Evolutionary conservation across 2,329 filamentous ascomycete species (phyloP).

Genomic region (Arthrinium phaeospermum): DNA sequence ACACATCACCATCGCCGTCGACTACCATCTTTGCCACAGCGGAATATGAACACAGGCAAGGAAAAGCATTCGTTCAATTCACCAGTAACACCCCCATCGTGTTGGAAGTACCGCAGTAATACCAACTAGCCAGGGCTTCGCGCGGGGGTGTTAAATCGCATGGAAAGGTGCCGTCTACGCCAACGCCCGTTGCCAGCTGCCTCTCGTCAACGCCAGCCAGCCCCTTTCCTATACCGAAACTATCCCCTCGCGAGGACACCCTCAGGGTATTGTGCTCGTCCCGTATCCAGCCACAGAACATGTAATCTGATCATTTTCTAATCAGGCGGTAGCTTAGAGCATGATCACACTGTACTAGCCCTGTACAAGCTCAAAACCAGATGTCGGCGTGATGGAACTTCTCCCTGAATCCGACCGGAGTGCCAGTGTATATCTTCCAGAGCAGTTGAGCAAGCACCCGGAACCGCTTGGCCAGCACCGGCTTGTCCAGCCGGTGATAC

Average conservation of each 20-base stretch:
- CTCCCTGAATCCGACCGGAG: neutral
- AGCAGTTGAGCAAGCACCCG: neutral
- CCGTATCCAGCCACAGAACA: too few relatives aligned
- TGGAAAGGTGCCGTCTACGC: too few relatives aligned
- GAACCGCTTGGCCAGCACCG: neutral
- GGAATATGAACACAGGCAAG: neutral
- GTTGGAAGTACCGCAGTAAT: neutral
- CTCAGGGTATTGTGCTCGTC: too few relatives aligned
- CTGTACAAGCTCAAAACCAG: neutral
- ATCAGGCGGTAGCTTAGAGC: neutral
- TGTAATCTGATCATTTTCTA: too few relatives aligned
- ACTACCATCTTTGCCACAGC: neutral
- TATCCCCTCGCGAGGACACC: too few relatives aligned
- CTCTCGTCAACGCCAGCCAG: too few relatives aligned
- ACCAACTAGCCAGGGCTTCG: too few relatives aligned
- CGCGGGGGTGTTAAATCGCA: too few relatives aligned
- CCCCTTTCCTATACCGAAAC: too few relatives aligned
- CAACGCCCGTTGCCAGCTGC: too few relatives aligned
- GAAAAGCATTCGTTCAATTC: neutral
- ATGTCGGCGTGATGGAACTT: neutral
- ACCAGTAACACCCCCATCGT: neutral
- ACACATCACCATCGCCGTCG: too few relatives aligned
- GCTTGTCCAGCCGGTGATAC: neutral
- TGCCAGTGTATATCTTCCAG: neutral
- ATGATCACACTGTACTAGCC: neutral